Conservation (phyloP, 1,284 basidiomycete genomes). For the Clitocybe nebularis region DNA sequence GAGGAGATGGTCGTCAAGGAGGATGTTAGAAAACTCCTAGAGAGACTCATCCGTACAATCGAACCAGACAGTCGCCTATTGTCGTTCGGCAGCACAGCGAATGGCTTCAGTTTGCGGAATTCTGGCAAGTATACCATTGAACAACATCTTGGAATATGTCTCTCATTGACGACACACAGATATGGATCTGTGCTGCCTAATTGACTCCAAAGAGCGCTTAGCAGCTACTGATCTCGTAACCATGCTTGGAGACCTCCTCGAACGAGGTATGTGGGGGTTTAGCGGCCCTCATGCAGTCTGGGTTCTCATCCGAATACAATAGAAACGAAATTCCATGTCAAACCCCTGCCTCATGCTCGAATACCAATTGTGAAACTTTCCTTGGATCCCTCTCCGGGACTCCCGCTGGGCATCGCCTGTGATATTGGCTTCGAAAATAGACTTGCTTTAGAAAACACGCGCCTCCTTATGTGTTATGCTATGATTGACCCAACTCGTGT, state of each 20-base stretch:
- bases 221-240: slow-evolving; percentile 89
- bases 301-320: slow-evolving; percentile 11
- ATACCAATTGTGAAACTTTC: slow-evolving; percentile 99
- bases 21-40: slow-evolving; percentile 90
- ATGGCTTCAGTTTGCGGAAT: slow-evolving; percentile 91
- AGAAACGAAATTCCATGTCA: slow-evolving; percentile 98
- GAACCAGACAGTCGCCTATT: slow-evolving; percentile 88
- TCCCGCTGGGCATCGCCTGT: slow-evolving; percentile 90
- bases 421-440: slow-evolving; percentile 99
- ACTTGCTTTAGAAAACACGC: slow-evolving; percentile 94
- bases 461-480: slow-evolving; percentile 94
- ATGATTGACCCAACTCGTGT: slow-evolving; percentile 95
- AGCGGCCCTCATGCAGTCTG: no score
- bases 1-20: slow-evolving; percentile 95
- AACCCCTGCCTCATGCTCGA: slow-evolving; percentile 92
- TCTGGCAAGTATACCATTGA: slow-evolving; percentile 61
- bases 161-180: slow-evolving; percentile 44
- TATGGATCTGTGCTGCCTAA: slow-evolving; percentile 97
- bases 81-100: slow-evolving; percentile 94
- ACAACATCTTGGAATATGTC: slow-evolving; percentile 3
- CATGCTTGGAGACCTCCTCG: slow-evolving; percentile 89
- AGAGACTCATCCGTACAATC: slow-evolving; percentile 91
- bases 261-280: slow-evolving; percentile 65
- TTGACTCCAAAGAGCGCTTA: slow-evolving; percentile 76
- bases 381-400: slow-evolving; percentile 83